These are phyloP conservation scores for Wickerhamiella lipophila DNA, from an alignment of 805 yeast genomes.

Conservation along the genomic window DNA sequence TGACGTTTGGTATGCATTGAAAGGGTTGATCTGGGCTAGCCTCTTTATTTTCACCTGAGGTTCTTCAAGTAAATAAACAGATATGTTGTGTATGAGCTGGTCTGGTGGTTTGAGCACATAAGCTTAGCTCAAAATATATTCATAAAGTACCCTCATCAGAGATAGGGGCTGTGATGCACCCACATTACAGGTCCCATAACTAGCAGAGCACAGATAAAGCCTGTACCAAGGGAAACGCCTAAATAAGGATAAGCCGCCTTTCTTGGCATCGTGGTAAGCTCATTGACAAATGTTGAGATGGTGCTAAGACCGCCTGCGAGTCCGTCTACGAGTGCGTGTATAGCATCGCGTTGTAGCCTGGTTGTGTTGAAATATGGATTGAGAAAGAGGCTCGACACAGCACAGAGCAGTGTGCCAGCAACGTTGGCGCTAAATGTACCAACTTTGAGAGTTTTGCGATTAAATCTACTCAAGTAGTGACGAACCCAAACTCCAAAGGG, in stretches of 20 bases:
- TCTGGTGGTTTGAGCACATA: too few relatives aligned
- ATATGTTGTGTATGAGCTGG: too few relatives aligned
- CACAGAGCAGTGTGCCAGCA: conserved; percentile 35
- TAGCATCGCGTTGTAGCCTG: conserved; percentile 29
- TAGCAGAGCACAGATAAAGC: conserved; percentile 42
- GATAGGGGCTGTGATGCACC: conserved; percentile 26
- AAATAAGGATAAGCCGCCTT: conserved; percentile 41
- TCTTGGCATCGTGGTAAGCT: conserved; percentile 35
- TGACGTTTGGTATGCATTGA: too few relatives aligned
- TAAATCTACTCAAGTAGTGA: conserved; percentile 41
- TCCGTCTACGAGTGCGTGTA: conserved; percentile 48
- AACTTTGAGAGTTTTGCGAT: conserved; percentile 39
- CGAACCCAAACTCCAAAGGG: conserved; percentile 59
- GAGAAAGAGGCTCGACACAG: conserved; percentile 33
- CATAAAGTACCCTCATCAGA: too few relatives aligned
- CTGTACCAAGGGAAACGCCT: conserved; percentile 32
- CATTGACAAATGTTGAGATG: conserved; percentile 65
- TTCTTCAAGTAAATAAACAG: too few relatives aligned
- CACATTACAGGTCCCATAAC: conserved; percentile 62
- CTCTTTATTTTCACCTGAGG: too few relatives aligned
- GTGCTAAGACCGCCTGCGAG: conserved; percentile 64
- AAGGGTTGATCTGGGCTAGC: too few relatives aligned
- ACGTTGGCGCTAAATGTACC: conserved; percentile 44
- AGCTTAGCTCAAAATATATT: too few relatives aligned
- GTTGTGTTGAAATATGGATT: conserved; percentile 35